phyloP scores from a whole-genome alignment of 345 rosid species.

The Aegle marmelos region DNA sequence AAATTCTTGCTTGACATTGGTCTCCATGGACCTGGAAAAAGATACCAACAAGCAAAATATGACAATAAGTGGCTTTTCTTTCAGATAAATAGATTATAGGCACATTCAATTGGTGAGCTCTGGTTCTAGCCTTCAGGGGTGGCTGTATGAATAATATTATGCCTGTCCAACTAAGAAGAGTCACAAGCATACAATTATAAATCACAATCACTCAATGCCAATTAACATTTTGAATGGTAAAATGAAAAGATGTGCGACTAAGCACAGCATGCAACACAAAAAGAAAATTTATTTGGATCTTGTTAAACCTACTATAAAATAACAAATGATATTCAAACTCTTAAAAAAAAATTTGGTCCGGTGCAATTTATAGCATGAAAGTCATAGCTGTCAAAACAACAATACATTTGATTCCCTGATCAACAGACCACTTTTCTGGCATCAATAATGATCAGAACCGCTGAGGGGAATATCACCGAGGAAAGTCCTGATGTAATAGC shows the following conservation, averaged over 20 bases:
- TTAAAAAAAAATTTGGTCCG: neutral
- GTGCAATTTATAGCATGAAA: neutral
- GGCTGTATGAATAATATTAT: neutral
- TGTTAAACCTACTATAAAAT: neutral
- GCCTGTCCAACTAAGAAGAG: neutral
- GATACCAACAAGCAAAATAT: constrained; percentile 10
- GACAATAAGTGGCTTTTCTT: neutral
- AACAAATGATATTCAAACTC: neutral
- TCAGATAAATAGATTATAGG: neutral
- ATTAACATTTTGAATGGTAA: neutral
- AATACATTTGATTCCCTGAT: neutral
- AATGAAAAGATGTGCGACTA: neutral
- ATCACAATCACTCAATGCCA: neutral
- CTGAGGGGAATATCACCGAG: neutral
- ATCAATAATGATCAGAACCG: neutral
- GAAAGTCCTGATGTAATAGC: neutral
- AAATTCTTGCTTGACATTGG: constrained; percentile 34
- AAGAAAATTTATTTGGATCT: neutral
- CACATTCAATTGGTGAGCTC: neutral
- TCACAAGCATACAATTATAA: neutral
- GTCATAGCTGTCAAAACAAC: too few relatives aligned
- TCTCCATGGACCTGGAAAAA: constrained; percentile 40
- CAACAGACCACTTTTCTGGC: neutral
- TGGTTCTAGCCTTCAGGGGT: neutral
- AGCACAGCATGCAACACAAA: neutral